Conservation (phyloP, 371 early-diverging fungal genomes). For the Actinomortierella ambigua region DNA sequence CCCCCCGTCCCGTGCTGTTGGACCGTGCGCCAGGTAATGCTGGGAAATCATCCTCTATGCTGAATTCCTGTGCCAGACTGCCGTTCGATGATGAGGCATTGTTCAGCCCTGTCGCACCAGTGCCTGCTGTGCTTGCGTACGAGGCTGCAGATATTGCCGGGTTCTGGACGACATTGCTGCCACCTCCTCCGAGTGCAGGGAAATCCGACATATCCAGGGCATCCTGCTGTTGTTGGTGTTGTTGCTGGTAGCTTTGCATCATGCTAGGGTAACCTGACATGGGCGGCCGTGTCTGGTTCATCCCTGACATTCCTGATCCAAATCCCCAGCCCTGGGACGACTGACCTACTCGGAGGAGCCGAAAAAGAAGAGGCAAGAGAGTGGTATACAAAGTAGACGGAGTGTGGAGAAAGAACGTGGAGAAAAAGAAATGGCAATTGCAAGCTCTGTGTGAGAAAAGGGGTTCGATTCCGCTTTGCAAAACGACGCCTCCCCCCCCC, state of each 20-base stretch:
- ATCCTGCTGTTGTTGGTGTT: slow-evolving; percentile 33
- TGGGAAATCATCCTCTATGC: slow-evolving; percentile 47
- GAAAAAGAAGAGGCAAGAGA: neutral
- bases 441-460: neutral
- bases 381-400: neutral
- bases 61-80: slow-evolving; percentile 35
- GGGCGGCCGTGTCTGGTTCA: slow-evolving; percentile 35
- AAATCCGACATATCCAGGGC: slow-evolving; percentile 52
- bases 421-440: neutral
- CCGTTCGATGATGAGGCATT: slow-evolving; percentile 21
- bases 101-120: slow-evolving; percentile 7
- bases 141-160: slow-evolving; percentile 36
- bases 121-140: slow-evolving; percentile 45
- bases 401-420: neutral
- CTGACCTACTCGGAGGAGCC: slow-evolving; percentile 22
- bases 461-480: neutral
- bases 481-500: too few species aligned
- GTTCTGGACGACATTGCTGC: slow-evolving; percentile 27
- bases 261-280: slow-evolving; percentile 39
- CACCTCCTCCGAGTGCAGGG: slow-evolving; percentile 45
- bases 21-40: slow-evolving; percentile 41
- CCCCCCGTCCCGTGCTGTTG: slow-evolving; percentile 25
- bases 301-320: slow-evolving; percentile 42
- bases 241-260: slow-evolving; percentile 27
- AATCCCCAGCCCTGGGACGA: slow-evolving; percentile 41